Evolutionary conservation across 805 yeast species (phyloP), one percentile per base, ranked within the genome.

Genomic region (Pichia thaimueangensis): DNA sequence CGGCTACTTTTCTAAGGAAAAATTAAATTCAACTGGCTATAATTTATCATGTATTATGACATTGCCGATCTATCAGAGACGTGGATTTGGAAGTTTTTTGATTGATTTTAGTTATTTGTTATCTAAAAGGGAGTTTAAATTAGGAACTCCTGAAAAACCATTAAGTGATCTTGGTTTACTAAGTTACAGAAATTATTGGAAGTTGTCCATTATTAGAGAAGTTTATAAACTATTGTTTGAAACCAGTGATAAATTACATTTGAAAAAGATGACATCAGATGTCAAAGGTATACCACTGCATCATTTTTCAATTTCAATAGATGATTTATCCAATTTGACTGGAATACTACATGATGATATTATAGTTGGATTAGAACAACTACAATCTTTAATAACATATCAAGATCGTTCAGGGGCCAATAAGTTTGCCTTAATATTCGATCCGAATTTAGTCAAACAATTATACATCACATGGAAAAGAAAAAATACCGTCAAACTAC

Each of bases 71-170:
- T 80, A 82, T 57, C 97, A 91, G 62, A 64, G 96, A 39, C 77
- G 78, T 48, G 97, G 97, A 0, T 87, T 84, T 62, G 98, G 98
- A 2, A 82, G 78, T 58, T 73, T 91, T 46, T 67, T 93, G 45
- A 91, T 93, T 57, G 94, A 86, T 49, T 87, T 93, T 59, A 86
- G 96, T 43, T 93, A 93, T 57, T 62, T 88, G 15, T 64, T 93
- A 37, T 75, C 93, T 1, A 68, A 82, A 39, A 70, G 76, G 45
- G 97, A 91, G 58, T 78, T 73, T 52, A 82, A 80, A 48, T 73
- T 74, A 43, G 98, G 97, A 0, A 85, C 97, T 0, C 98, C 98
- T 0, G 98, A 93, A 55, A 91, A 89, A 56, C 98, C 98, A 0
- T 68, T 91, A 44, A 82, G 93, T 51, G 89, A 84, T 49, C 65